Conservation (phyloP, 2,329 filamentous ascomycete genomes). For the Trichothecium sympodiale region DNA sequence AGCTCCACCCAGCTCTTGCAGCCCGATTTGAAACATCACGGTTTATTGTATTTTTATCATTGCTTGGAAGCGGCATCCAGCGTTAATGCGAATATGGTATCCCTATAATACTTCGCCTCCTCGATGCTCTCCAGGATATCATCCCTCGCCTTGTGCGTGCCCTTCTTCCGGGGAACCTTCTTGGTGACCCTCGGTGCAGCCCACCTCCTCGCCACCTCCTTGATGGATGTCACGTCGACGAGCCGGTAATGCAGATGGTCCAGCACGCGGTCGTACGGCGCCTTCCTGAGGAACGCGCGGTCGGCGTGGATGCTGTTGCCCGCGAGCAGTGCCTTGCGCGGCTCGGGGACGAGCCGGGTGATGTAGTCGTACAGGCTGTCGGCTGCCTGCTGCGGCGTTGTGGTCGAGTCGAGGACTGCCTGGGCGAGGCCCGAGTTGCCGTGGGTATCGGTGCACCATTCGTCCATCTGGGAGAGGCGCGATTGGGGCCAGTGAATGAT, state of each 20-base stretch:
- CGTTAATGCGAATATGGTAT: constrained; percentile 48
- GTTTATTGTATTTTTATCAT: background rate
- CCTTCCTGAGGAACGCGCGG: constrained; percentile 63
- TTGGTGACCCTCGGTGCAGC: constrained; percentile 34
- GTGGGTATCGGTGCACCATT: constrained; percentile 82
- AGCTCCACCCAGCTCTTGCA: too few relatives aligned
- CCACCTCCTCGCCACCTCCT: constrained; percentile 84
- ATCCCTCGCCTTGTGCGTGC: constrained; percentile 68
- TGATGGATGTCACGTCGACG: constrained; percentile 82
- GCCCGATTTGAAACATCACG: too few relatives aligned
- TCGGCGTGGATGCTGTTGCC: constrained; percentile 94
- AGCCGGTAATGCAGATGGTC: constrained; percentile 82
- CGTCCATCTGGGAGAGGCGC: constrained; percentile 68
- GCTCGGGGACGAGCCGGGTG: constrained; percentile 55
- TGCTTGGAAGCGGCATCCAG: constrained; percentile 7
- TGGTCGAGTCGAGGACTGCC: constrained; percentile 61
- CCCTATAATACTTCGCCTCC: constrained; percentile 76
- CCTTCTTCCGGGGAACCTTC: constrained; percentile 60
- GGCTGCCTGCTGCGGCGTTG: constrained; percentile 62
- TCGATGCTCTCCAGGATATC: constrained; percentile 94
- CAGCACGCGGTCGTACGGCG: constrained; percentile 63
- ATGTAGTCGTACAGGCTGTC: constrained; percentile 68
- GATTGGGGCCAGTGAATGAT: constrained; percentile 64
- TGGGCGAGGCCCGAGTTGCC: constrained; percentile 69
- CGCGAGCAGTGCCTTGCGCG: constrained; percentile 61